Evolutionary conservation across 1,284 basidiomycete genomes (phyloP), one percentile per base, ranked within the genome.

Genomic region (Singerocomus rubriflavus): DNA sequence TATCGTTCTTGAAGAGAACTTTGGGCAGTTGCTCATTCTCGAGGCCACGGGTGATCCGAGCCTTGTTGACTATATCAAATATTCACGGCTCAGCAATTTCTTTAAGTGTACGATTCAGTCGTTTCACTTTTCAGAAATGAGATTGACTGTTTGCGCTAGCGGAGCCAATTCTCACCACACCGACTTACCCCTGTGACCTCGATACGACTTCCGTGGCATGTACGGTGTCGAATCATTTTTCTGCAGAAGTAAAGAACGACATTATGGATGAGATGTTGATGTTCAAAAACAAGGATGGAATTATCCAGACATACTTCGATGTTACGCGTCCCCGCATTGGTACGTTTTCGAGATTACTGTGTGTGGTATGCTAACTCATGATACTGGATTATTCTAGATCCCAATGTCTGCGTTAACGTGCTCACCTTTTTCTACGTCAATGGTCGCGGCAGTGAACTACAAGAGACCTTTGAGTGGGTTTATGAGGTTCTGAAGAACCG

Each of bases 261-360:
- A 60, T 64, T 34, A 60, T 64, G 61, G 5, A 64, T 5, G 59
- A 64, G 29, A 60, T 60, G n/a, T 26, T 60, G 40, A 51, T 48
- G 3, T 29, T 62, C 17, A 62, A 29, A 27, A 62, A 50, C 0
- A 39, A 50, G 27, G 59, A 64, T 11, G 53, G 59, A 4, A 62
- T 60, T 8, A 51, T 62, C 29, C 53, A 51, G 26, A 46, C 53
- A 2, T 64, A 59, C 33, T 60, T 60, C 27, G 57, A 64, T 40
- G 11, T 44, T 10, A 51, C 44, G 2, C 56, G 57, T 36, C 59
- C 59, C 4, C 46, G 61, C 44, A 53, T 60, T 6, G 61, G 59
- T 60, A 37, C 4, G 59, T 38, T 16, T 32, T 40, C 27, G 8
- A 29, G 29, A 17, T 4, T 8, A 1, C 10, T 2, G 13, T 13